Conservation (phyloP, 2,329 filamentous ascomycete species). For the Lasiodiplodia hormozganensis region DNA sequence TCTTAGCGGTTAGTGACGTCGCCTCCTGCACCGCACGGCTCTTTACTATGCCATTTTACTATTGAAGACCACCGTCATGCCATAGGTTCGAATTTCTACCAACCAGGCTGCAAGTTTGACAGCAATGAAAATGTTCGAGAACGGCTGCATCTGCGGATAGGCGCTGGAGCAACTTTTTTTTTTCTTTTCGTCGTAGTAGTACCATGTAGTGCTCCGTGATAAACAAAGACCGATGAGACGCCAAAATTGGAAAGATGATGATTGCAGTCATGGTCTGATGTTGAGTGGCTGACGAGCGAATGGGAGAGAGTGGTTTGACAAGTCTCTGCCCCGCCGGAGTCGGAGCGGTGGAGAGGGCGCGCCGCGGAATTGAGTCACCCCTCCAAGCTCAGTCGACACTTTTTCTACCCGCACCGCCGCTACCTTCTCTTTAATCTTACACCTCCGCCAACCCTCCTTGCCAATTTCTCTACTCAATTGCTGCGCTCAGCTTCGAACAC, state of each 20-base stretch:
- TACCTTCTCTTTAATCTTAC: not conserved
- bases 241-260: not conserved
- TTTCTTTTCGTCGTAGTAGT: too few species aligned
- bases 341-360: constrained; percentile 3
- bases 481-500: not conserved
- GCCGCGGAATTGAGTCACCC: constrained; percentile 22
- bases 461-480: not conserved
- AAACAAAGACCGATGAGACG: too few species aligned
- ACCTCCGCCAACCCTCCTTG: not conserved
- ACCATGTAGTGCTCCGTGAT: too few species aligned
- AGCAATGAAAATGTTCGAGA: too few species aligned
- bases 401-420: constrained; percentile 1
- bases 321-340: constrained; percentile 13
- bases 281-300: not conserved
- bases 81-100: too few species aligned
- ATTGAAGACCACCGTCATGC: too few species aligned
- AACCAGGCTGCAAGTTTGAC: too few species aligned
- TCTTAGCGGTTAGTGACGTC: not conserved
- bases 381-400: constrained; percentile 25
- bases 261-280: not conserved
- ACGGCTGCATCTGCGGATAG: too few species aligned
- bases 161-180: too few species aligned
- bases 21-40: not conserved
- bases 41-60: not conserved
- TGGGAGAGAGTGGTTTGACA: not conserved